Evolutionary conservation across 202 grass and related monocot genomes (phyloP).

Genomic region (Carex arenaria): DNA sequence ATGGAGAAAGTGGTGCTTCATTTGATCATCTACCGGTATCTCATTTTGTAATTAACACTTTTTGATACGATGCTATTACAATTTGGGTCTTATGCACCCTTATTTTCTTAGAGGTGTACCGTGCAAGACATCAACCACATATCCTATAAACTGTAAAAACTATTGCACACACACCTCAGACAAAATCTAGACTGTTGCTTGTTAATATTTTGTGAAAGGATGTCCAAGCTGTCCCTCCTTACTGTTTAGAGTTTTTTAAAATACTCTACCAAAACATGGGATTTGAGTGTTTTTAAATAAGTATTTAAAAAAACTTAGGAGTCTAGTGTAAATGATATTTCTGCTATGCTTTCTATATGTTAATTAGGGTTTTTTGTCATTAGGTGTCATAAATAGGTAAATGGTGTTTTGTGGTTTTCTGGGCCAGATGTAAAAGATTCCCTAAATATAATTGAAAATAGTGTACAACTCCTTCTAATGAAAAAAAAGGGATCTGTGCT

Average conservation of each 20-base stretch:
- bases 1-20: conserved; percentile 76
- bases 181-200: neutral
- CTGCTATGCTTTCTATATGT: neutral
- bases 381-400: neutral
- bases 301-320: too few species aligned
- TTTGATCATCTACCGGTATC: conserved; percentile 58
- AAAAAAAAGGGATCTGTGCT: neutral
- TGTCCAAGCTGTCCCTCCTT: neutral
- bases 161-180: neutral
- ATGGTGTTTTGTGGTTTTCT: neutral
- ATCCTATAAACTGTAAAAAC: neutral
- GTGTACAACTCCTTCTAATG: neutral
- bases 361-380: neutral
- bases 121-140: neutral
- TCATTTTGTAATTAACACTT: neutral
- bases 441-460: neutral
- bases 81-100: neutral
- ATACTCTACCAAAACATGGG: neutral
- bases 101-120: neutral
- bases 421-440: neutral
- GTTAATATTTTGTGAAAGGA: neutral
- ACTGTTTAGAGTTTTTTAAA: neutral
- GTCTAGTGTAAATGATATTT: neutral
- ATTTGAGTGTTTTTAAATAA: neutral
- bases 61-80: neutral